Percentiles rank a stretch among this genome's conserved stretches.
These are phyloP conservation scores for Lepidium aucheri DNA, from an alignment of 345 rosid species.

Conservation along the genomic window DNA sequence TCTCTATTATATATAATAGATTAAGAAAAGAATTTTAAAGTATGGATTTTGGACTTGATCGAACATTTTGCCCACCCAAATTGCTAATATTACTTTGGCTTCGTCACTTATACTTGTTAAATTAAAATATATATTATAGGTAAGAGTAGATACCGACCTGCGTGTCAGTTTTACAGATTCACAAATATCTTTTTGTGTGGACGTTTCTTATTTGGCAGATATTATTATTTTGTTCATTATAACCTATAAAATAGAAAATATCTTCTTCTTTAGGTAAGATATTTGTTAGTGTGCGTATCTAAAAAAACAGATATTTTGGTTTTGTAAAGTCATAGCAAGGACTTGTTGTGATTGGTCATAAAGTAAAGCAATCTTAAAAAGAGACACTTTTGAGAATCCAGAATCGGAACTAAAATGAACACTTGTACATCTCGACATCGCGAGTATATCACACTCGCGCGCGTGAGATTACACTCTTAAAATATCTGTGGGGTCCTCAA, in stretches of 20 bases:
- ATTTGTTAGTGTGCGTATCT: not conserved
- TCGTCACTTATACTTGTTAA: not conserved
- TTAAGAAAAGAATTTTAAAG: too few species aligned
- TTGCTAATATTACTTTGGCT: too few species aligned
- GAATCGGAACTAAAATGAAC: not conserved
- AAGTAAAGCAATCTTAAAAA: not conserved
- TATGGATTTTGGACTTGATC: too few species aligned
- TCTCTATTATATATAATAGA: too few species aligned
- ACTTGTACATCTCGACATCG: not conserved
- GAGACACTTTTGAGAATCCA: not conserved
- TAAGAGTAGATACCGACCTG: conserved; percentile 3
- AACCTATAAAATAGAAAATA: not conserved
- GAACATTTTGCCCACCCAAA: too few species aligned
- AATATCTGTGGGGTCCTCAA: conserved; percentile 9
- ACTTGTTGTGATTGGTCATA: not conserved
- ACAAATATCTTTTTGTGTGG: not conserved
- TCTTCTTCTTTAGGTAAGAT: conserved; percentile 10
- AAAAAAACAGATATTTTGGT: conserved; percentile 6
- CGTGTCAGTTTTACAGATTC: conserved; percentile 9
- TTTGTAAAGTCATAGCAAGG: not conserved
- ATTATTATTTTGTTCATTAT: not conserved
- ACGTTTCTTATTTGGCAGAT: conserved; percentile 14
- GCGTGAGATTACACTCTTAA: not conserved
- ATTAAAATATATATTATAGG: not conserved
- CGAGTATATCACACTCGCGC: not conserved